Evolutionary conservation across 352 stramenopile genomes (phyloP), one percentile per base, ranked within the genome.

Genomic region (Plasmopara viticola): DNA sequence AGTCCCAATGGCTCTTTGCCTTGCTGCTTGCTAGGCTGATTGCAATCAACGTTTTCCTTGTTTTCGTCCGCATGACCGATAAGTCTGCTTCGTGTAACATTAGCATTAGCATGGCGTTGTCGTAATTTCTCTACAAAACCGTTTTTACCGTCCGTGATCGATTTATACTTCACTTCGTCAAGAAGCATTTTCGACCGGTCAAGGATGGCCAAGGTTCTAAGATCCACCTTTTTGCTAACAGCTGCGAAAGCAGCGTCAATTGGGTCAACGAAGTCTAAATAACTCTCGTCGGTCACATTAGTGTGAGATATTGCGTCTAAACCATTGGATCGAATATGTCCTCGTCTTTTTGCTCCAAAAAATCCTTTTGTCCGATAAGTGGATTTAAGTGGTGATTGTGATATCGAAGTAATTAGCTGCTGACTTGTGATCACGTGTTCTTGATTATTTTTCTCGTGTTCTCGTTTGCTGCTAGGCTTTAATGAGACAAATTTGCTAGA

Each of bases 161-260:
- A 15, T 17, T 44, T 8, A 9, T 60, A 42, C 12, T 56, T 73
- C 17, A 51, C 66, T 43, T 65, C 46, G 5, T 45, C 60, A 25
- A 87, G 58, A n/a, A 86, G 61, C 1, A 48, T 45, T 25, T 73
- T 73, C 10, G 70, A 76, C 9, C 68, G 66, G 38, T 84, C 68
- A 0, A 87, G 58, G 17, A 87, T 84, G 0, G 77, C 74, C 5
- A 79, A 60, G 8, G 77, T 87, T 34, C 67, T 65, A 43, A 70
- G 38, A 4, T 74, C 72, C 4, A 87, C 62, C 64, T 77, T 84
- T 28, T 53, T 68, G 5, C 66, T 63, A 8, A 72, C 49, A 2
- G 61, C 57, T 28, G 64, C 48, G 33, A 82, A 84, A 10, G 62
- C 64, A 15, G 58, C 53, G 10, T 77, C 65, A 1, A 70, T 46